A percentile compares a stretch with the other conserved stretches of the same genome.
Evolutionary conservation across 164 flowering plant genomes (phyloP).

Genomic region (Warburgia ugandensis): DNA sequence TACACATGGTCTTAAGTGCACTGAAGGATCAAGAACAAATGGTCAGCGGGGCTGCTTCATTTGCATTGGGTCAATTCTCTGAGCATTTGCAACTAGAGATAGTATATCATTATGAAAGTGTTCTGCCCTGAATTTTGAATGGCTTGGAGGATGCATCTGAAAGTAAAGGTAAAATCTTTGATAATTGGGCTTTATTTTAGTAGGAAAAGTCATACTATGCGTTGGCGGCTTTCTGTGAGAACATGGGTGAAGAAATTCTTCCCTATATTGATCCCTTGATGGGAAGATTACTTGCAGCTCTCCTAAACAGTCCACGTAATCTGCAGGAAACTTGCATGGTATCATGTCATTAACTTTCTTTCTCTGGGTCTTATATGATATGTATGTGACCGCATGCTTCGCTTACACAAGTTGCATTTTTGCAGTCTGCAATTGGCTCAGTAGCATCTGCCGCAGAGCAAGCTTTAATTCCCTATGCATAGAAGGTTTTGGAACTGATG

Average conservation of each 20-base stretch:
- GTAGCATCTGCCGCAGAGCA: conserved; percentile 96
- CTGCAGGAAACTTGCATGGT: conserved; percentile 99
- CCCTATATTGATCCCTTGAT: conserved; percentile 85
- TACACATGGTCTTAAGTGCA: conserved; percentile 70
- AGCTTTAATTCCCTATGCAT: conserved; percentile 89
- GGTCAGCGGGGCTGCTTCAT: conserved; percentile 97
- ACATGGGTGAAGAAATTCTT: conserved; percentile 93
- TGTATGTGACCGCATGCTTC: too few relatives aligned
- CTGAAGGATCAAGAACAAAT: conserved; percentile 83
- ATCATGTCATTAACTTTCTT: conserved; percentile 1
- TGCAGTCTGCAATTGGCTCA: conserved; percentile 98
- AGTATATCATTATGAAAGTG: conserved; percentile 69
- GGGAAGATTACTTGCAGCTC: conserved; percentile 77
- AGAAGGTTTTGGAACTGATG: conserved; percentile 90
- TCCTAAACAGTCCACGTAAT: conserved; percentile 75
- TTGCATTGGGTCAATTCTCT: conserved; percentile 96
- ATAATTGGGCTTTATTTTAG: background rate
- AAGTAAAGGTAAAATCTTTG: conserved; percentile 89
- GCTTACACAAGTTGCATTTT: too few relatives aligned
- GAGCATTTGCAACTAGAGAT: conserved; percentile 96
- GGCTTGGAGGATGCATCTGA: conserved; percentile 82
- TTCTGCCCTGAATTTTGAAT: conserved; percentile 78
- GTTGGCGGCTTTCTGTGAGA: conserved; percentile 95
- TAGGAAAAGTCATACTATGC: conserved; percentile 99
- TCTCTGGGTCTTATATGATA: too few relatives aligned